Percentiles rank a stretch among this genome's conserved stretches.
Conservation (phyloP, 768 basidiomycete species). For the Phaeolepiota aurea region DNA sequence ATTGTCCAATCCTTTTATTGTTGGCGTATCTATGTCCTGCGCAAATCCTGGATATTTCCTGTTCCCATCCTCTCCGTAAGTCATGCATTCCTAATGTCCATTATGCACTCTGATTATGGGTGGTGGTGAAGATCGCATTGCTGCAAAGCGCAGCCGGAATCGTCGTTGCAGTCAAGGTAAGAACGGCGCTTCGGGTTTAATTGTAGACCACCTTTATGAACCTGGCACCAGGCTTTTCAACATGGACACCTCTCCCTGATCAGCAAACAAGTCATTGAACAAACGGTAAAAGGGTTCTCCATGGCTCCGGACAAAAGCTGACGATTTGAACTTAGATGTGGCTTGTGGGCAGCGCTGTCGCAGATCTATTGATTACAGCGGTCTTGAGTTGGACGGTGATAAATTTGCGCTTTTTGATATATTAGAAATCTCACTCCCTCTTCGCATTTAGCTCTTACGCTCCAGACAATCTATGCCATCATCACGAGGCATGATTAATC, state of each 20-base stretch:
- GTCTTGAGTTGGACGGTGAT: neutral
- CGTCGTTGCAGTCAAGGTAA: neutral
- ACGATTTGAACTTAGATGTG: no score
- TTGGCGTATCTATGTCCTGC: constrained; percentile 11
- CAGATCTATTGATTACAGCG: neutral
- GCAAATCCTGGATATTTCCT: constrained; percentile 5
- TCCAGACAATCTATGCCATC: neutral
- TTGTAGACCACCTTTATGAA: no score
- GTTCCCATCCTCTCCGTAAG: constrained; percentile 3
- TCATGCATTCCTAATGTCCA: neutral
- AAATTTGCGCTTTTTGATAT: no score
- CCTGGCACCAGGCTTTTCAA: neutral
- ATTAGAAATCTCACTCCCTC: neutral
- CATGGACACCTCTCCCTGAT: neutral
- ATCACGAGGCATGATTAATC: neutral
- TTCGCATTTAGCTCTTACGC: neutral
- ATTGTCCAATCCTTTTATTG: constrained; percentile 13
- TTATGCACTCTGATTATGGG: neutral
- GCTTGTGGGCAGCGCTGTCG: neutral
- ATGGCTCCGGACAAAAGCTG: no score
- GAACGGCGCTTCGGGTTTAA: no score
- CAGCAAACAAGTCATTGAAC: neutral
- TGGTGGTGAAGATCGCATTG: neutral
- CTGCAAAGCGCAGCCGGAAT: neutral
- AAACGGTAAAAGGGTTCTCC: no score